These are phyloP conservation scores for Zygotorulaspora chibaensis DNA, from an alignment of 805 yeast species.

Conservation along the genomic window DNA sequence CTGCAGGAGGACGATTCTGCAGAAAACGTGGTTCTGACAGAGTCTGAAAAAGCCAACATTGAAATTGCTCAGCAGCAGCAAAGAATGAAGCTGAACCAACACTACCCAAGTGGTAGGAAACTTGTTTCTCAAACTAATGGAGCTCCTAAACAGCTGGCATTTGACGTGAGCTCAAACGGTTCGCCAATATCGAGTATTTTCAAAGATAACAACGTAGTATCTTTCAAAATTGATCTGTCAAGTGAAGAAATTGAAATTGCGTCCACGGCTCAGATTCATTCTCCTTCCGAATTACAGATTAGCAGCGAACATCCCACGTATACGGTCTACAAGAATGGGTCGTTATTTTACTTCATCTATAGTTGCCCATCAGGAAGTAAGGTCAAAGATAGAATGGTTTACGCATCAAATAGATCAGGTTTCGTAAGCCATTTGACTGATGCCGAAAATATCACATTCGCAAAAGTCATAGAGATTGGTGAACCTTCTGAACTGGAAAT, in stretches of 20 bases:
- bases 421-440: conserved; percentile 48
- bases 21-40: conserved; percentile 20
- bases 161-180: conserved; percentile 20
- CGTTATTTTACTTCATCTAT: conserved; percentile 58
- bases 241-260: conserved; percentile 47
- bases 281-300: conserved; percentile 36
- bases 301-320: conserved; percentile 51
- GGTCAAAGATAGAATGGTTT: conserved; percentile 87
- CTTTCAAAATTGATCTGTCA: conserved; percentile 47
- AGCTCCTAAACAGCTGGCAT: conserved; percentile 23
- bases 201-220: conserved; percentile 43
- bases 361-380: conserved; percentile 88
- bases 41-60: conserved; percentile 25
- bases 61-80: conserved; percentile 31
- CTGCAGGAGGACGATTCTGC: conserved; percentile 11
- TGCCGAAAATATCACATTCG: conserved; percentile 37
- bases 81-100: conserved; percentile 16
- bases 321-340: conserved; percentile 46
- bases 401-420: conserved; percentile 75
- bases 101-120: conserved; percentile 17
- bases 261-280: conserved; percentile 21
- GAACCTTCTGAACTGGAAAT: conserved; percentile 66
- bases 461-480: conserved; percentile 61
- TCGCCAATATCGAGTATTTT: conserved; percentile 18
- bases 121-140: conserved; percentile 32